phyloP scores from a whole-genome alignment of 805 yeast genomes.

The Saccharomycopsis vini region DNA sequence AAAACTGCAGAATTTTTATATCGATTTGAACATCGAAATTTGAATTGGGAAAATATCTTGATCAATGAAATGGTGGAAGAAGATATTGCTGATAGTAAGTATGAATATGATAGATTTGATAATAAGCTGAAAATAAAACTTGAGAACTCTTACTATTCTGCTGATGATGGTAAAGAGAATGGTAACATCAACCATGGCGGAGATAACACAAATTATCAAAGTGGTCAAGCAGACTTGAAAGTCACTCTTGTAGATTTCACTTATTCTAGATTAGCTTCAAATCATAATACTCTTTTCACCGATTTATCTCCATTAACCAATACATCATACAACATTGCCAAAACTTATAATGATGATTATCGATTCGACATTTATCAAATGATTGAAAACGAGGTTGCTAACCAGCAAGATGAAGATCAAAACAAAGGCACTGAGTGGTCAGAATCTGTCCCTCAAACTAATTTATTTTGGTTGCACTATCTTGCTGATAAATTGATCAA shows the following conservation, averaged over 20 bases:
- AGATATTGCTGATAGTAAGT: background rate
- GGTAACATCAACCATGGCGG: slow-evolving; percentile 7
- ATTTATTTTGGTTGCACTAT: slow-evolving; percentile 58
- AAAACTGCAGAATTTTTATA: slow-evolving; percentile 42
- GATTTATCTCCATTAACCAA: slow-evolving; percentile 28
- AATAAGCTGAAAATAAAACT: too few species aligned
- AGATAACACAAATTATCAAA: background rate
- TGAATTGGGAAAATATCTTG: slow-evolving; percentile 58
- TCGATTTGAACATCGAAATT: slow-evolving; percentile 63
- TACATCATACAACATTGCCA: background rate
- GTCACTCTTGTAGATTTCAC: slow-evolving; percentile 53
- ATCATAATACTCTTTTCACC: slow-evolving; percentile 30
- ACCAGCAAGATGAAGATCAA: slow-evolving; percentile 23
- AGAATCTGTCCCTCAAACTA: slow-evolving; percentile 37
- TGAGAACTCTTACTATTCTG: too few species aligned
- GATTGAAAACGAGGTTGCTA: slow-evolving; percentile 17
- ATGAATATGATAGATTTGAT: background rate
- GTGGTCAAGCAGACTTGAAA: slow-evolving; percentile 20
- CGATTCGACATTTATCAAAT: slow-evolving; percentile 47
- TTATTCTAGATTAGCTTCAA: slow-evolving; percentile 36
- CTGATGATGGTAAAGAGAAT: too few species aligned
- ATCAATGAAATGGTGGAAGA: slow-evolving; percentile 23
- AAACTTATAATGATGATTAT: slow-evolving; percentile 37
- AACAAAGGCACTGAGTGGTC: slow-evolving; percentile 20
- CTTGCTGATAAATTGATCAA: slow-evolving; percentile 41